Evolutionary conservation across 768 basidiomycete species (phyloP), one percentile per base, ranked within the genome.

Genomic region (Postia placenta): DNA sequence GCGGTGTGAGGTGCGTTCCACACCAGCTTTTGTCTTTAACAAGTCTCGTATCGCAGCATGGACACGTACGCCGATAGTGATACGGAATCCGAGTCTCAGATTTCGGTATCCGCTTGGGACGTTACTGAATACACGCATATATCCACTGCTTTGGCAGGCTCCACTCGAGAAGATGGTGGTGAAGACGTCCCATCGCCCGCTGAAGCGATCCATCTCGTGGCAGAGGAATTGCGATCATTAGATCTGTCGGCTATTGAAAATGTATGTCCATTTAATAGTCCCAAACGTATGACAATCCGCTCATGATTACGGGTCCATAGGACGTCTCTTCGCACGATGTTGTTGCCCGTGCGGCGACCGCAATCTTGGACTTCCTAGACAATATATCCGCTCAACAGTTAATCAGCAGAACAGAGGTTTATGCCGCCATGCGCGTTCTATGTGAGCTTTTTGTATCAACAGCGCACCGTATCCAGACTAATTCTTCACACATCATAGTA

Each of bases 21-120:
- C n/a, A n/a, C n/a, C n/a, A n/a, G n/a, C n/a, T n/a, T n/a, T n/a
- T n/a, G n/a, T n/a, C n/a, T n/a, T n/a, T n/a, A n/a, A n/a, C n/a
- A n/a, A n/a, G n/a, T n/a, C n/a, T n/a, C n/a, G n/a, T n/a, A n/a
- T n/a, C n/a, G n/a, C n/a, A n/a, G n/a, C n/a, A n/a, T n/a, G n/a
- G n/a, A n/a, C n/a, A n/a, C n/a, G n/a, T n/a, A 45, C 19, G 41
- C 44, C 24, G 54, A 59, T 55, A 80, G 75, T 62, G 77, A 79
- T 45, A 81, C 81, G 15, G 83, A 84, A 55, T 75, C 77, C 26
- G 80, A 74, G 45, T 58, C 73, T 9, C 71, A 75, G 27, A 23
- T 30, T 38, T 56, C 28, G 1, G 23, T 47, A 17, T 20, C 22
- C 1, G 49, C 28, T 2, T 54, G 51, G 50, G 53, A 51, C 22